A percentile compares a stretch with the other conserved stretches of the same genome.
These are phyloP conservation scores for Fusarium graminum DNA, from an alignment of 2,329 filamentous ascomycete species.

Conservation along the genomic window DNA sequence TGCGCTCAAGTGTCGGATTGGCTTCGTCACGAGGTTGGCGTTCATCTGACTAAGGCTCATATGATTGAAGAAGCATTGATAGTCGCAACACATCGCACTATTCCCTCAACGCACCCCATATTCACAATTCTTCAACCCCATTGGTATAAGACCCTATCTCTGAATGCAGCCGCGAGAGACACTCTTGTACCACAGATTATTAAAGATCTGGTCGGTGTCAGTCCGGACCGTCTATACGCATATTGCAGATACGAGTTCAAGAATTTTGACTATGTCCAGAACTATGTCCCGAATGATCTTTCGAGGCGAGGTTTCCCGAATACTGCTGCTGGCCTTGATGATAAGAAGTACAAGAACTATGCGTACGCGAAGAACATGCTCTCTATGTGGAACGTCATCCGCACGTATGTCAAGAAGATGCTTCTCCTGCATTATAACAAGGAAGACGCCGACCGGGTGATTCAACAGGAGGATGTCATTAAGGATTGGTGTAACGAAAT, in stretches of 20 bases:
- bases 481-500: neutral
- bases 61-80: conserved; percentile 1
- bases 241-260: too few species aligned
- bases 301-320: neutral
- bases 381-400: neutral
- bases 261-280: neutral
- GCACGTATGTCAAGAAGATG: neutral
- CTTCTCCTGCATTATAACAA: neutral
- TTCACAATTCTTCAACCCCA: neutral
- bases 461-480: neutral
- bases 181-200: neutral
- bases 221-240: too few species aligned
- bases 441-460: neutral
- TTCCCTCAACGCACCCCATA: neutral
- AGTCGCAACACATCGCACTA: neutral
- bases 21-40: neutral
- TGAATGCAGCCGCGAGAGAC: neutral
- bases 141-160: conserved; percentile 2
- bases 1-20: conserved; percentile 1
- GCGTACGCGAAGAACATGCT: conserved; percentile 5
- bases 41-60: neutral
- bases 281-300: neutral
- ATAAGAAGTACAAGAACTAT: conserved; percentile 1
- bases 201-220: conserved; percentile 1
- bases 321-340: neutral